Base-by-base conservation (phyloP, 345 rosid species). In the Erodium maritimum region DNA sequence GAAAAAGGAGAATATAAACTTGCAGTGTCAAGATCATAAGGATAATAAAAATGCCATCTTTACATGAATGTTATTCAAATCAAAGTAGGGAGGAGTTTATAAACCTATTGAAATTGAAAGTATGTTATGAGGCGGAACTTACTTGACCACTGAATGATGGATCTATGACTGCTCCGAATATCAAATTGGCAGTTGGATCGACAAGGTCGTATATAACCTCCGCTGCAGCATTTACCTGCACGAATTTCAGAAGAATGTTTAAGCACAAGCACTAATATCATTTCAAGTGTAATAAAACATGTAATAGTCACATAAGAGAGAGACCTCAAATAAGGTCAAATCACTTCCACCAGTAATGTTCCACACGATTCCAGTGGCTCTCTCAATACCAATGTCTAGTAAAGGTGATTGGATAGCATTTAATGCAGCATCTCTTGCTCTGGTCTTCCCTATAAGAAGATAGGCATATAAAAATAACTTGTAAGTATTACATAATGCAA, bases 281-380 rank as follows among this genome's bases (percentile, higher is more conserved):
- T 25, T 25, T 7, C 4, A 25, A 25, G 4, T 25, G 33, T 25
- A 25, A 3, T 25, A 25, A 7, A 25, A 25, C 33, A 25, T 2
- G 33, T 25, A 25, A 25, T 25, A 25, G 33, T 25, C 33, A 25
- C 3, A 2, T 25, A 25, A 65, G 56, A 66, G 52, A 55, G 17
- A 52, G 42, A 88, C 99, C 99, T 89, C 99, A 55, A 80, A 85
- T 70, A 93, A 71, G 66, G 96, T 93, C 67, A 89, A 65, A 74
- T 93, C 95, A 55, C 69, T 80, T 79, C 96, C 99, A 67, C 98
- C 98, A 60, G 98, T 91, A 55, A 93, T 93, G 78, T 89, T 93
- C 99, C 99, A 93, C 37, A 93, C 95, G n/a, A 93, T 89, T 61
- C 99, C 99, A 57, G 99, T 93, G 57, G 99, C 99, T 65, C 99